A percentile compares a stretch with the other conserved stretches of the same genome.
These are phyloP conservation scores for Cyathus striatus DNA, from an alignment of 768 basidiomycete species.

Conservation along the genomic window DNA sequence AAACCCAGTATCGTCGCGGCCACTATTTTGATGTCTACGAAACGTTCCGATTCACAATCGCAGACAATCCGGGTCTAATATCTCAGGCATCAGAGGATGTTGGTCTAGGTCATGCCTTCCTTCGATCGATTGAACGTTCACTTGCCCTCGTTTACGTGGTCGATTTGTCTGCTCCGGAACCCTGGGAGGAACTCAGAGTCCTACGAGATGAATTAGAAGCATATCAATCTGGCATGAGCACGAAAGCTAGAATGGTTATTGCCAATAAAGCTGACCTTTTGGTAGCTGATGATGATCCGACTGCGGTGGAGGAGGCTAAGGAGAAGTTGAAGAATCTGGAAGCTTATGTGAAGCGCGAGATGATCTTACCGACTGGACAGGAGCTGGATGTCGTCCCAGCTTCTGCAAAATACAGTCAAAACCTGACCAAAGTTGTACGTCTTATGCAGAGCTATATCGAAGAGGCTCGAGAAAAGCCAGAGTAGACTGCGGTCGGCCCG, in stretches of 20 bases:
- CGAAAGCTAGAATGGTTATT: slow-evolving; percentile 74
- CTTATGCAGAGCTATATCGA: slow-evolving; percentile 66
- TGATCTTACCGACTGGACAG: slow-evolving; percentile 28
- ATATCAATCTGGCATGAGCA: slow-evolving; percentile 74
- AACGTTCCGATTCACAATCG: slow-evolving; percentile 86
- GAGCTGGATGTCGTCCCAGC: slow-evolving; percentile 69
- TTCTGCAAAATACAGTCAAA: slow-evolving; percentile 85
- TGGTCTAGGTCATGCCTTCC: slow-evolving; percentile 90
- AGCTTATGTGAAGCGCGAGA: slow-evolving; percentile 45
- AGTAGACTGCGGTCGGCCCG: too few relatives aligned
- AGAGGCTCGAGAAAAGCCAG: slow-evolving; percentile 21
- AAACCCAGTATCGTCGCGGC: slow-evolving; percentile 23
- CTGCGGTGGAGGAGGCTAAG: slow-evolving; percentile 46
- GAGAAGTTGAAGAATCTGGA: slow-evolving; percentile 54
- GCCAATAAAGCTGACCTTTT: slow-evolving; percentile 95
- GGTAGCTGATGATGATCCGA: slow-evolving; percentile 41
- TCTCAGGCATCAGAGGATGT: slow-evolving; percentile 80
- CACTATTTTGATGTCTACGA: slow-evolving; percentile 62
- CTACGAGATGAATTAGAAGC: slow-evolving; percentile 81
- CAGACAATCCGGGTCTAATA: slow-evolving; percentile 95
- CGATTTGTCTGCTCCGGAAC: slow-evolving; percentile 70
- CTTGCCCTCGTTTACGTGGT: slow-evolving; percentile 89
- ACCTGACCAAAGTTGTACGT: slow-evolving; percentile 63
- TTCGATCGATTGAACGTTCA: slow-evolving; percentile 90
- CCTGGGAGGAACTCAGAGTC: slow-evolving; percentile 72